Evolutionary conservation across 2,329 filamentous ascomycete species (phyloP).

Genomic region (Scedosporium aurantiacum): DNA sequence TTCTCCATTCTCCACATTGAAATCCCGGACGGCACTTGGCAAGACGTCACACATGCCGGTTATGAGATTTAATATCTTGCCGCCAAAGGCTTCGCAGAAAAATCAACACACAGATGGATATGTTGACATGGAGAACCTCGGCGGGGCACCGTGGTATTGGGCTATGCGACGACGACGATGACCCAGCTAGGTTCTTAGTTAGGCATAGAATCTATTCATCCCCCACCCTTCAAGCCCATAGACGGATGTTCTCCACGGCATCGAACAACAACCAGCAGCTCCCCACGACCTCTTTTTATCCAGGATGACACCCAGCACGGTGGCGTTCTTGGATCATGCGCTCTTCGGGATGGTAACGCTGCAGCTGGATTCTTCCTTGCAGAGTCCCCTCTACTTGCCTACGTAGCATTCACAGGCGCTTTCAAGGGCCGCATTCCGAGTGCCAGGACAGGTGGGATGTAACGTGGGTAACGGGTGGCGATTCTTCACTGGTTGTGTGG

Average conservation of each 20-base stretch:
- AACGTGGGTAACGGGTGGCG: background rate
- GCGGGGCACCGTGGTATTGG: background rate
- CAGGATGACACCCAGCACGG: background rate
- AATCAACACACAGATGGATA: background rate
- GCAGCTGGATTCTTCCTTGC: background rate
- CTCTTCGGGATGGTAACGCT: background rate
- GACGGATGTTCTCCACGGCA: no score
- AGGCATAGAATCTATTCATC: no score
- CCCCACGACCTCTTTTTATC: background rate
- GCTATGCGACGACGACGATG: background rate
- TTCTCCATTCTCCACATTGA: background rate
- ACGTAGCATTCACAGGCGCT: background rate
- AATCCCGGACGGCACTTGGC: constrained; percentile 2
- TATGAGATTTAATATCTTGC: background rate
- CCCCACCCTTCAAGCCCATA: no score
- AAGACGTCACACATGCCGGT: background rate
- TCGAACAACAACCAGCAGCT: no score
- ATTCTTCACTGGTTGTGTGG: background rate
- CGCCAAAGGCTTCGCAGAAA: background rate
- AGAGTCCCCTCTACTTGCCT: background rate
- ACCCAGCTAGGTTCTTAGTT: no score
- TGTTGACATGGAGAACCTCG: background rate
- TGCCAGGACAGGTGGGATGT: background rate
- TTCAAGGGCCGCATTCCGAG: background rate
- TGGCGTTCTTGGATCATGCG: background rate